Base-by-base conservation (phyloP, 2,329 filamentous ascomycete genomes). In the Alternaria ventricosa region DNA sequence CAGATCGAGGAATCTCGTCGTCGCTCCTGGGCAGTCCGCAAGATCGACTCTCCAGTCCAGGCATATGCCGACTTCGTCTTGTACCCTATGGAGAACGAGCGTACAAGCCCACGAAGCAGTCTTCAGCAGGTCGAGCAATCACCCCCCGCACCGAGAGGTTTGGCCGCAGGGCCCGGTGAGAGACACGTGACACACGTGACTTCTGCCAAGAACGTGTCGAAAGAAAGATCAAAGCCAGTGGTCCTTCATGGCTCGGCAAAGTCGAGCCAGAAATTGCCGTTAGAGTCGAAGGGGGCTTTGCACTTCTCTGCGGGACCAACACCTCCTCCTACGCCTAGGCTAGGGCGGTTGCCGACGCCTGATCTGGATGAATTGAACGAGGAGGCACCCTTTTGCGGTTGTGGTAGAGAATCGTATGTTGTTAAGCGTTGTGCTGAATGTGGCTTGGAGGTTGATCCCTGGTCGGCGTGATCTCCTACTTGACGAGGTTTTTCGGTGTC, bases 251-350 rank as follows among this genome's bases (percentile, higher is more conserved):
- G 60, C 13, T 20, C 51, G 11, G 20, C 30, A 15, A 59, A 65
- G 12, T 41, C 53, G 22, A 56, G 23, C 13, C 43, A 11, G 13
- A 11, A 23, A 30, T 62, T 45, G 20, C 11, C n/a, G 10, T 27
- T 30, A 9, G 30, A 46, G 28, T 27, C 25, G 6, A 51, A 36
- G 11, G 15, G 25, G 11, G 2, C 25, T 20, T 47, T 60, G 1
- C 28, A 61, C 3, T 36, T 23, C 12, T 58, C 51, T 22, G 46
- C 41, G 9, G 27, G 65, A 3, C 53, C 59, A 4, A 71, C 61
- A n/a, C 71, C 75, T 33, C 79, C 79, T 8, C 67, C 71, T 13
- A 76, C 76, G n/a, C 78, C 79, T 23, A 73, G 68, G 44, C 56
- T 75, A 28, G 56, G 50, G 18, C 70, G 78, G n/a, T 60, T 80